Percentiles rank a stretch among this genome's conserved stretches.
These are phyloP conservation scores for Aphanomyces cochlioides DNA, from an alignment of 352 stramenopile genomes.

Conservation along the genomic window DNA sequence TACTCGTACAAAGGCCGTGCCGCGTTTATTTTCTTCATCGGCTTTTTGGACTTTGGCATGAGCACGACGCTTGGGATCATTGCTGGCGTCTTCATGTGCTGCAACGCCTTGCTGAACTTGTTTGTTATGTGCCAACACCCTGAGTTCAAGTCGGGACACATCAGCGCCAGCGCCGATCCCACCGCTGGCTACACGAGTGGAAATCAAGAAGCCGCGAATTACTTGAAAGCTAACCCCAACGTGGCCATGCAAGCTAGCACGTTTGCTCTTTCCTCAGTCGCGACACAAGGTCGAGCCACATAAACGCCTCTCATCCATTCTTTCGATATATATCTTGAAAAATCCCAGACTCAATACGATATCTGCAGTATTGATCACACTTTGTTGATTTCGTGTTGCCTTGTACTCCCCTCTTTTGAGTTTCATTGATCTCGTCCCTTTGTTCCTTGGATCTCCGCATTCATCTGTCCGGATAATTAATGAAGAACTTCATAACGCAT, in stretches of 20 bases:
- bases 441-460: no score
- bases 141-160: conserved; percentile 69
- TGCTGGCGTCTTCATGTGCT: conserved; percentile 75
- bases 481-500: not conserved
- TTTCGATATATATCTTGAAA: not conserved
- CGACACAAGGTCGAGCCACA: not conserved
- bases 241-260: conserved; percentile 71
- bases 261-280: conserved; percentile 67
- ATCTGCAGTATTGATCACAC: not conserved
- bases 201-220: conserved; percentile 74
- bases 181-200: conserved; percentile 74
- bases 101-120: conserved; percentile 84
- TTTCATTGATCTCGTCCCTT: no score
- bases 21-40: conserved; percentile 87
- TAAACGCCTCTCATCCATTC: not conserved
- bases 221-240: conserved; percentile 78
- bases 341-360: not conserved
- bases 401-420: no score
- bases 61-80: conserved; percentile 70
- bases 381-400: no score
- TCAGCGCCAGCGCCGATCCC: conserved; percentile 67
- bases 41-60: conserved; percentile 85
- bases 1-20: conserved; percentile 85
- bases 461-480: not conserved
- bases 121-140: conserved; percentile 84